phyloP scores from a whole-genome alignment of 805 yeast genomes.

The Brettanomyces nanus region DNA sequence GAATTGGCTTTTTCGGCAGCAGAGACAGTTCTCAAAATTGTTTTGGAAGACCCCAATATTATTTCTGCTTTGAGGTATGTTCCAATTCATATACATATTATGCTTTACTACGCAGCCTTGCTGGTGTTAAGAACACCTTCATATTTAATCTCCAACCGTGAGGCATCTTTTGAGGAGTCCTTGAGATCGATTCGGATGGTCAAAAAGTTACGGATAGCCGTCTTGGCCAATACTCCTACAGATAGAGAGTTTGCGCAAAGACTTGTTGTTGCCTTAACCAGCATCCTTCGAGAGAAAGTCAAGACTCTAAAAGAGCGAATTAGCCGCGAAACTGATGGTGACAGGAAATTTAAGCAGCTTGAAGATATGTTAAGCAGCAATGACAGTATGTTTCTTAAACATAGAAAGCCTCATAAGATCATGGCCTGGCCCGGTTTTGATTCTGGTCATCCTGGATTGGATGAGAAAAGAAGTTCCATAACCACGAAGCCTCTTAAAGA shows the following conservation, averaged over 20 bases:
- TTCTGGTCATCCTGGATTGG: conserved; percentile 55
- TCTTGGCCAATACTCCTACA: conserved; percentile 40
- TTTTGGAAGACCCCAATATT: conserved; percentile 52
- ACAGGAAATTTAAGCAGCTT: conserved; percentile 9
- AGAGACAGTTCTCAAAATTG: conserved; percentile 49
- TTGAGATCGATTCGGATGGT: conserved; percentile 35
- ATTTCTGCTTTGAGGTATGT: conserved; percentile 48
- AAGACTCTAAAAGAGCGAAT: conserved; percentile 16
- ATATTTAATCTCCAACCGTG: conserved; percentile 17
- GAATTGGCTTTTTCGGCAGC: conserved; percentile 58
- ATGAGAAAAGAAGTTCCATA: too few relatives aligned
- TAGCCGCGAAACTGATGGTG: conserved; percentile 4
- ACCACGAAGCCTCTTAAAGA: too few relatives aligned
- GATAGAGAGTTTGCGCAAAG: conserved; percentile 43
- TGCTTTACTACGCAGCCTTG: conserved; percentile 61
- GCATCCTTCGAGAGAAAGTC: conserved; percentile 19
- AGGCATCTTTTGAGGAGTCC: conserved; percentile 20
- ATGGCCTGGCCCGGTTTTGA: conserved; percentile 63
- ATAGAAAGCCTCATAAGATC: conserved; percentile 22
- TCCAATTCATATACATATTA: conserved; percentile 66
- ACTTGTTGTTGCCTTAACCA: conserved; percentile 26
- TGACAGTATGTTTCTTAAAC: conserved; percentile 8
- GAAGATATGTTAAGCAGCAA: conserved; percentile 13
- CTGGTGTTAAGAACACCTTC: conserved; percentile 42
- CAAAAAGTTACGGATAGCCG: conserved; percentile 33